Evolutionary conservation across 208 protist genomes (phyloP), one percentile per base, ranked within the genome.

Genomic region (Phytomonas sp.): DNA sequence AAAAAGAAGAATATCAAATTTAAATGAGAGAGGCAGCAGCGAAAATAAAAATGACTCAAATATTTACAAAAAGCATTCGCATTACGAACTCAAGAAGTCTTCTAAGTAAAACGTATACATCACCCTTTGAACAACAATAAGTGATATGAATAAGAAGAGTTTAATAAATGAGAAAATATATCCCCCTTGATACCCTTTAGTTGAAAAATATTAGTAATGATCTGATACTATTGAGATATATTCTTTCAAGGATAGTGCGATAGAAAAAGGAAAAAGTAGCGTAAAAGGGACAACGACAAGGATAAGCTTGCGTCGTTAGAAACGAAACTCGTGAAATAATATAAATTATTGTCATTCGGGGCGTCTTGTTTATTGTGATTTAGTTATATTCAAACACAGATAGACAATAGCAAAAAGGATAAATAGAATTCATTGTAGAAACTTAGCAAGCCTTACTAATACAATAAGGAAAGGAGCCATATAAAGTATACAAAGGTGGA

Each of bases 1-100:
- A 31, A 75, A 70, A 65, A 70, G 19, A 63, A 33, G 29, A 30
- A 49, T 30, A 63, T 40, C 61, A 32, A 37, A 52, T 63, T n/a
- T 71, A 71, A 29, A 61, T 63, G 12, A 34, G 68, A 65, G 62
- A 67, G n/a, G 12, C 33, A 32, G 30, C 11, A 62, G 12, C 32
- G 66, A 6, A 36, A 63, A 52, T 8, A 37, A 30, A 67, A n/a
- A 67, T 42, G 8, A 45, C 14, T 56, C n/a, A 26, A 10, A 34
- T 34, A 45, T 31, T 52, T 29, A 29, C 12, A n/a, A 45, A 62
- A 29, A 11, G n/a, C 29, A 42, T 40, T 1, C 29, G 40, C 40
- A 3, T 23, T 12, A 19, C 3, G 3, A 19, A 49, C 14, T 49
- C 12, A 2, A 16, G 2, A 49, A 49, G 1, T 12, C 12, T 49